A percentile compares a stretch with the other conserved stretches of the same genome.
Evolutionary conservation across 129 eudicot species (phyloP).

Genomic region (Ambrosia artemisiifolia): DNA sequence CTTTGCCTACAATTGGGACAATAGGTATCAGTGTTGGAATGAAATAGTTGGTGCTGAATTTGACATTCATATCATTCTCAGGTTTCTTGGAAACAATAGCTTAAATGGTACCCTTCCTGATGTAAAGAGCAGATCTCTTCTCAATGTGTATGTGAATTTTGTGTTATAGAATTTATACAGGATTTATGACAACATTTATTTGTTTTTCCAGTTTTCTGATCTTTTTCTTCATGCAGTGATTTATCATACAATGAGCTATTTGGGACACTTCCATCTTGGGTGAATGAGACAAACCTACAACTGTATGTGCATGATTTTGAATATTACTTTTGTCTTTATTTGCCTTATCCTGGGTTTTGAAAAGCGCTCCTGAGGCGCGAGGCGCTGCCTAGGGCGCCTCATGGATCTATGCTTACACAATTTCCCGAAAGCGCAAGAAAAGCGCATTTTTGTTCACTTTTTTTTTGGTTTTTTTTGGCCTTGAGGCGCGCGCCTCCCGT

Average conservation of each 20-base stretch:
- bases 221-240: slow-evolving; percentile 56
- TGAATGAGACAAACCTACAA: slow-evolving; percentile 40
- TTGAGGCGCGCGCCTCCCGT: too few relatives aligned
- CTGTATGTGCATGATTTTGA: slow-evolving; percentile 42
- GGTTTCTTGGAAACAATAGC: slow-evolving; percentile 83
- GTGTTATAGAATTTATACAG: too few relatives aligned
- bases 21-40: neutral
- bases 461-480: too few relatives aligned
- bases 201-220: neutral
- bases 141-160: slow-evolving; percentile 47
- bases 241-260: slow-evolving; percentile 75
- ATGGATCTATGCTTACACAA: too few relatives aligned
- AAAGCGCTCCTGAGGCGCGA: too few relatives aligned
- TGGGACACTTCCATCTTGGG: slow-evolving; percentile 82
- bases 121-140: slow-evolving; percentile 40
- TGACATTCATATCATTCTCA: slow-evolving; percentile 18
- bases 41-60: neutral
- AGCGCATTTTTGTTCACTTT: too few relatives aligned
- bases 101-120: slow-evolving; percentile 56
- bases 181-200: too few relatives aligned
- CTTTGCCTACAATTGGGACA: neutral
- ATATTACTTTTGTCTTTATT: neutral
- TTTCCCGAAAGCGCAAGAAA: too few relatives aligned
- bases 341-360: too few relatives aligned
- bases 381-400: too few relatives aligned